These are phyloP conservation scores for Arthrocladium fulminans DNA, from an alignment of 2,329 filamentous ascomycete species.

Conservation along the genomic window DNA sequence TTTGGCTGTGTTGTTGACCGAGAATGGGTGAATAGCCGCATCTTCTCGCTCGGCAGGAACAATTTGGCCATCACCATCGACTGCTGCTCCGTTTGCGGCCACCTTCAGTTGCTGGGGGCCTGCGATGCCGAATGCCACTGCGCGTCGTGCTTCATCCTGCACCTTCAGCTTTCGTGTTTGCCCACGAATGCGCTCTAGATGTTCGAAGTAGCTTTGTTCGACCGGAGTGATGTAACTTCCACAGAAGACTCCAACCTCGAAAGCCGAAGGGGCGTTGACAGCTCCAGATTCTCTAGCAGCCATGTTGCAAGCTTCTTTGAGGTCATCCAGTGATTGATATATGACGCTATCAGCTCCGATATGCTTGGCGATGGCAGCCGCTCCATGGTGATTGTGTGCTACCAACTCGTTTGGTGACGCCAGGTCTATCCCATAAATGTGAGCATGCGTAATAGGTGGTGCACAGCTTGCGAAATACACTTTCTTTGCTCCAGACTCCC, in stretches of 20 bases:
- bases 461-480: slow-evolving; percentile 77
- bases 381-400: slow-evolving; percentile 55
- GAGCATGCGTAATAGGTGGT: slow-evolving; percentile 73
- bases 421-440: slow-evolving; percentile 76
- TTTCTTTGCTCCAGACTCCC: slow-evolving; percentile 71
- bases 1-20: not conserved
- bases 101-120: slow-evolving; percentile 53
- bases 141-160: slow-evolving; percentile 55
- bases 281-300: slow-evolving; percentile 49
- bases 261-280: slow-evolving; percentile 50
- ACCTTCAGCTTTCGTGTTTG: slow-evolving; percentile 61
- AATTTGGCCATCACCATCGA: slow-evolving; percentile 49
- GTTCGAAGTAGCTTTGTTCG: slow-evolving; percentile 70
- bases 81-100: slow-evolving; percentile 52
- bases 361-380: slow-evolving; percentile 53
- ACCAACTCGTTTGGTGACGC: slow-evolving; percentile 63
- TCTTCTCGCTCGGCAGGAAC: slow-evolving; percentile 39
- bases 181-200: slow-evolving; percentile 62
- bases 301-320: slow-evolving; percentile 70
- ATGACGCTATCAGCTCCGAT: slow-evolving; percentile 70
- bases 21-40: slow-evolving; percentile 8
- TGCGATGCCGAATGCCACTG: slow-evolving; percentile 55
- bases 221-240: slow-evolving; percentile 79
- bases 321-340: slow-evolving; percentile 66
- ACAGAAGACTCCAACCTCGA: slow-evolving; percentile 88